A percentile compares a stretch with the other conserved stretches of the same genome.
phyloP scores from a whole-genome alignment of 306 rosid species.

The Acacia crassicarpa region DNA sequence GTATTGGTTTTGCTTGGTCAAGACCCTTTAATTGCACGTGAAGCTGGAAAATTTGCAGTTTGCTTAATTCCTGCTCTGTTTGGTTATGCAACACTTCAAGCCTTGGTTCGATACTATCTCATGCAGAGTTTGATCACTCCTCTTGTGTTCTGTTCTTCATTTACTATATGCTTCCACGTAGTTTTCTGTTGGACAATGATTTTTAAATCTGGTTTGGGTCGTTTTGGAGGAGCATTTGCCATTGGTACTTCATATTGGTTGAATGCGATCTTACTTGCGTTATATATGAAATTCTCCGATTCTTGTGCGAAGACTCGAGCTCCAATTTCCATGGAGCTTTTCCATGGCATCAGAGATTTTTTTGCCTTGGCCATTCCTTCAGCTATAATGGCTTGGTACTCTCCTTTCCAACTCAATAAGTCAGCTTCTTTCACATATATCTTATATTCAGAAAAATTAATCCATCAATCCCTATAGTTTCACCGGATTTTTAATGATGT shows the following conservation, averaged over 20 bases:
- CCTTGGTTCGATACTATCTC: not conserved
- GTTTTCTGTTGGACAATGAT: slow-evolving; percentile 57
- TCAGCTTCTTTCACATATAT: not conserved
- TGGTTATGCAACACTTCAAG: slow-evolving; percentile 19
- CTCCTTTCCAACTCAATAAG: slow-evolving; percentile 30
- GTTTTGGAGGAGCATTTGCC: not conserved
- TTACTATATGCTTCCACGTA: slow-evolving; percentile 57
- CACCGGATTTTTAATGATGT: too few species aligned
- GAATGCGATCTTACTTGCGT: not conserved
- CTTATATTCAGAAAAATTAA: not conserved
- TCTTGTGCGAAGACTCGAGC: not conserved
- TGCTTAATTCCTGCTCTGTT: slow-evolving; percentile 29
- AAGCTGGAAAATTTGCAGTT: slow-evolving; percentile 63
- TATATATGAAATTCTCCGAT: not conserved
- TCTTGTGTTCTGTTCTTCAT: slow-evolving; percentile 50
- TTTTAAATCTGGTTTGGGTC: not conserved
- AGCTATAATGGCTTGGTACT: slow-evolving; percentile 42
- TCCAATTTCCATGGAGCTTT: not conserved
- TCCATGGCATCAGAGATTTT: not conserved
- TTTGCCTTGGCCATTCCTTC: not conserved
- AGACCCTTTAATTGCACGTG: slow-evolving; percentile 74
- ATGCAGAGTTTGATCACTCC: slow-evolving; percentile 39
- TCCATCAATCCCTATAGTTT: too few species aligned
- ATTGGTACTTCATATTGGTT: not conserved
- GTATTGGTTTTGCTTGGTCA: slow-evolving; percentile 63